phyloP scores from a whole-genome alignment of 106 monocot species.

The Alisma plantagoaquatica region DNA sequence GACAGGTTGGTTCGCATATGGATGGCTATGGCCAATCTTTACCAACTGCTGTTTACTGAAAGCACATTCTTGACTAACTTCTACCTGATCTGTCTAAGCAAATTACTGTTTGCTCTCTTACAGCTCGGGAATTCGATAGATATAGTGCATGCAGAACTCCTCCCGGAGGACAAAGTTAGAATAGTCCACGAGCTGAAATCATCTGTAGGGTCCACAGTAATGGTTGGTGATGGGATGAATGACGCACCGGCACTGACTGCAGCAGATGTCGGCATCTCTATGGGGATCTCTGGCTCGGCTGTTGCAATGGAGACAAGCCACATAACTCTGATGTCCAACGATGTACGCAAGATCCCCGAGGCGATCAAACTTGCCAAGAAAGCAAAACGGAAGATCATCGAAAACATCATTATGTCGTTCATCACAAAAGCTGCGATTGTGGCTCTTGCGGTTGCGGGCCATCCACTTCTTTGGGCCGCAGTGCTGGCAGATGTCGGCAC shows the following conservation, averaged over 20 bases:
- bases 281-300: slow-evolving; percentile 95
- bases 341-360: slow-evolving; percentile 62
- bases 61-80: neutral
- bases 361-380: slow-evolving; percentile 60
- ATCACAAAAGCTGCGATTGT: slow-evolving; percentile 51
- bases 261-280: slow-evolving; percentile 86
- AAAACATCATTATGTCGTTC: slow-evolving; percentile 64
- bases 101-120: neutral
- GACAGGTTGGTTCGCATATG: slow-evolving; percentile 60
- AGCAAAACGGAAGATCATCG: slow-evolving; percentile 44
- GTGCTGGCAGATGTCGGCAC: slow-evolving; percentile 94
- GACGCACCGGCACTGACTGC: slow-evolving; percentile 84
- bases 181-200: slow-evolving; percentile 51
- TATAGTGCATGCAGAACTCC: slow-evolving; percentile 63
- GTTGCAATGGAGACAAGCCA: slow-evolving; percentile 89
- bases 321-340: slow-evolving; percentile 90
- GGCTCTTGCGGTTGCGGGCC: slow-evolving; percentile 57
- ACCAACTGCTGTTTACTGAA: too few species aligned
- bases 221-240: slow-evolving; percentile 97
- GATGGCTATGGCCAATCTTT: too few species aligned
- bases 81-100: neutral
- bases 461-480: slow-evolving; percentile 88
- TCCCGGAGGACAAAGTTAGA: slow-evolving; percentile 72
- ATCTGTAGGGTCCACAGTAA: slow-evolving; percentile 38
- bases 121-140: slow-evolving; percentile 54